Conservation (phyloP, 176 grass and related monocot species). For the Oryza nivara region DNA sequence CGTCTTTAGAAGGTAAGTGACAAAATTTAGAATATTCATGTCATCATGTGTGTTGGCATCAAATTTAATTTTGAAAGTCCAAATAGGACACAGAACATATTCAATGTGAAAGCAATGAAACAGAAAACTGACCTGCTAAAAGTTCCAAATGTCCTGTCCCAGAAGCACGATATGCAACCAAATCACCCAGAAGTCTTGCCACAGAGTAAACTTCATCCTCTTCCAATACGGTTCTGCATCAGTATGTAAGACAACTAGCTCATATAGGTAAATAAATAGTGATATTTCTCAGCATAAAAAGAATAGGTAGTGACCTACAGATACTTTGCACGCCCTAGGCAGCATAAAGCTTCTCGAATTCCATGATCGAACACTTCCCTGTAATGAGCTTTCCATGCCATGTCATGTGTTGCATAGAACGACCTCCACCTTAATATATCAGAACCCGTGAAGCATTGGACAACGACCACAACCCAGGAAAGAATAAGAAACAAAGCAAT, state of each 20-base stretch:
- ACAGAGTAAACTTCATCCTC: constrained; percentile 98
- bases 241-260: constrained; percentile 34
- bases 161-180: constrained; percentile 99
- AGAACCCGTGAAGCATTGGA: constrained; percentile 91
- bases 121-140: constrained; percentile 69
- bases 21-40: constrained; percentile 15
- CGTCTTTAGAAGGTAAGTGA: not conserved
- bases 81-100: constrained; percentile 16
- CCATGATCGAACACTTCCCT: constrained; percentile 97
- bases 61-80: constrained; percentile 8
- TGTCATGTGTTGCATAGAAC: constrained; percentile 97
- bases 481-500: constrained; percentile 76
- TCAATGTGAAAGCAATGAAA: constrained; percentile 24
- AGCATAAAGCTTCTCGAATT: constrained; percentile 97
- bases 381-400: constrained; percentile 99
- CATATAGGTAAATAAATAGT: constrained; percentile 25
- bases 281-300: constrained; percentile 29
- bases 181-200: constrained; percentile 91
- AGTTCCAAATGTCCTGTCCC: constrained; percentile 98
- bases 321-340: constrained; percentile 91
- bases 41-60: not conserved
- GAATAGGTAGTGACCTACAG: constrained; percentile 59
- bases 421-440: constrained; percentile 94
- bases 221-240: constrained; percentile 78
- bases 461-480: constrained; percentile 73